These are phyloP conservation scores for Elsinoe necatrix DNA, from an alignment of 2,329 filamentous ascomycete genomes.

Conservation along the genomic window DNA sequence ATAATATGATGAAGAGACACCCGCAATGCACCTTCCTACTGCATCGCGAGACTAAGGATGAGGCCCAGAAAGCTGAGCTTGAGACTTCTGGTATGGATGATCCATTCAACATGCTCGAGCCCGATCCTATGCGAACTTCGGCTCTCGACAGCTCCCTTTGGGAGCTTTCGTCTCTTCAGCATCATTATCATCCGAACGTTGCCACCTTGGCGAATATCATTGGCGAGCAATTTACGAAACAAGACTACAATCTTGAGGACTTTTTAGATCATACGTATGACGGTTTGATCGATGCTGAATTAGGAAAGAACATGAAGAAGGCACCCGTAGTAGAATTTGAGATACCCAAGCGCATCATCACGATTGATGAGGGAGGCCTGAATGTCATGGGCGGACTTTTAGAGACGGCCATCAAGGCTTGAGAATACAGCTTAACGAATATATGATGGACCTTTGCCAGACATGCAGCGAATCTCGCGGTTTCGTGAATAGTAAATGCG, in stretches of 20 bases:
- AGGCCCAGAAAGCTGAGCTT: slow-evolving; percentile 50
- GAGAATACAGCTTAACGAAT: not conserved
- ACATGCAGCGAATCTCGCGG: too few species aligned
- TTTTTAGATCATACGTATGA: slow-evolving; percentile 92
- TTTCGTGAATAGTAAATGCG: too few species aligned
- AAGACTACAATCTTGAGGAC: slow-evolving; percentile 89
- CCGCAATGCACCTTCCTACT: slow-evolving; percentile 94
- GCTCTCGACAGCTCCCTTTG: slow-evolving; percentile 91
- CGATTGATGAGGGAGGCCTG: slow-evolving; percentile 26
- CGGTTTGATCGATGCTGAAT: slow-evolving; percentile 73
- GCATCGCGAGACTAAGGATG: slow-evolving; percentile 61
- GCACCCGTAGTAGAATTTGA: slow-evolving; percentile 84
- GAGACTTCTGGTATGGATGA: slow-evolving; percentile 60
- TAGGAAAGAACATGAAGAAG: slow-evolving; percentile 76
- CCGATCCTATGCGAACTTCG: slow-evolving; percentile 72
- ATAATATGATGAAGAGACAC: slow-evolving; percentile 86
- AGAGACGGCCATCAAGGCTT: slow-evolving; percentile 22
- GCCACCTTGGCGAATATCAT: slow-evolving; percentile 90
- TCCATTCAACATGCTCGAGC: slow-evolving; percentile 66
- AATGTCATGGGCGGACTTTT: slow-evolving; percentile 24
- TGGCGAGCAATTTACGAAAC: slow-evolving; percentile 94
- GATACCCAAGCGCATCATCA: slow-evolving; percentile 79
- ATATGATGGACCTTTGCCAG: not conserved
- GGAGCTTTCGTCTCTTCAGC: slow-evolving; percentile 86
- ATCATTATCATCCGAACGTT: slow-evolving; percentile 94